These are phyloP conservation scores for Mycena galopus DNA, from an alignment of 768 basidiomycete genomes.

Conservation along the genomic window DNA sequence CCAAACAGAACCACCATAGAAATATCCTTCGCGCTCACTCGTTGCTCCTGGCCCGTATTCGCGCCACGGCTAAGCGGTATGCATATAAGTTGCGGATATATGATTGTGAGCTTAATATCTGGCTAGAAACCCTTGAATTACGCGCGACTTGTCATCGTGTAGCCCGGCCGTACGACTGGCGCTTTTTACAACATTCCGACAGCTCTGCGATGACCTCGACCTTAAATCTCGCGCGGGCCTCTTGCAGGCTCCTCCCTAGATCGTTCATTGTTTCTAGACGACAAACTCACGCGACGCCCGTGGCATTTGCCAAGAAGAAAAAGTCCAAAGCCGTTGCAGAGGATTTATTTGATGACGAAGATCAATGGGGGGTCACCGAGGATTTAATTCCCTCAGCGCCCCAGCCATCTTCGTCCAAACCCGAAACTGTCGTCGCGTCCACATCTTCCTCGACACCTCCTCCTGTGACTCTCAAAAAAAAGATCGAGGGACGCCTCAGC, in stretches of 20 bases:
- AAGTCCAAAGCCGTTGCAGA: not conserved
- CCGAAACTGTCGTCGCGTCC: conserved; percentile 7
- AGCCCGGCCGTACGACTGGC: no score
- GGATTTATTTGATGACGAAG: conserved; percentile 23
- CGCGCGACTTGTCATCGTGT: not conserved
- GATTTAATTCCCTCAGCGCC: conserved; percentile 23
- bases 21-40: not conserved
- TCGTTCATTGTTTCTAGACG: not conserved
- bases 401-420: not conserved
- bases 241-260: not conserved
- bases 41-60: not conserved
- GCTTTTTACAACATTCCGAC: no score
- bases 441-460: not conserved
- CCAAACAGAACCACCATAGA: no score
- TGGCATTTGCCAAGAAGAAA: conserved; percentile 22
- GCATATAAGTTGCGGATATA: not conserved
- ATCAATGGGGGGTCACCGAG: conserved; percentile 22
- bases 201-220: not conserved
- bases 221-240: conserved; percentile 13
- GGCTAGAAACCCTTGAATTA: not conserved
- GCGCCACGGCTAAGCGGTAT: not conserved
- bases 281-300: conserved; percentile 21
- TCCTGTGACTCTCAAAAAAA: not conserved
- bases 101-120: not conserved
- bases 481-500: conserved; percentile 2